Evolutionary conservation across 2,329 filamentous ascomycete genomes (phyloP).

Genomic region (Scedosporium boydii): DNA sequence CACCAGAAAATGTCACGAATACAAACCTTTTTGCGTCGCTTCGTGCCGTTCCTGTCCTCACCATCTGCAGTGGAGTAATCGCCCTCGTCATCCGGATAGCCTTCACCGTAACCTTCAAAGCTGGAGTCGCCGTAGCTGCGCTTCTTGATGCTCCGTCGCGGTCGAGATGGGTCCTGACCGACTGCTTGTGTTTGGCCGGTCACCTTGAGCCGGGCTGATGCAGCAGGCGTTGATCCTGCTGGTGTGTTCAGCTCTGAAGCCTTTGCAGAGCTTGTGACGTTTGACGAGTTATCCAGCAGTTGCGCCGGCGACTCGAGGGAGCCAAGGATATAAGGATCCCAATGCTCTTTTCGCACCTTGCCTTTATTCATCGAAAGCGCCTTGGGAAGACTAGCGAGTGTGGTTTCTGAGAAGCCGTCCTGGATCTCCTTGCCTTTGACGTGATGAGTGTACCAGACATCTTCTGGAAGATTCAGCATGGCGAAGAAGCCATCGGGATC

Average conservation of each 20-base stretch:
- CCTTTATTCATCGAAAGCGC: constrained; percentile 51
- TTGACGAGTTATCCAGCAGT: constrained; percentile 1
- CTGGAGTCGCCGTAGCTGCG: constrained; percentile 66
- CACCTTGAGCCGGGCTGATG: constrained; percentile 26
- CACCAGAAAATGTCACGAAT: constrained; percentile 14
- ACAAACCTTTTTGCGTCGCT: constrained; percentile 57
- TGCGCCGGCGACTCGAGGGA: constrained; percentile 4
- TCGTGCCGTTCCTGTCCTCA: constrained; percentile 48
- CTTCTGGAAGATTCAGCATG: constrained; percentile 40
- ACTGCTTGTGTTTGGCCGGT: constrained; percentile 20
- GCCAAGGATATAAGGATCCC: constrained; percentile 12
- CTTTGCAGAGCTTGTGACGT: constrained; percentile 28
- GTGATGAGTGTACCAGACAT: constrained; percentile 46
- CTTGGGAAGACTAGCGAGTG: constrained; percentile 33
- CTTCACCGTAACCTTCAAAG: constrained; percentile 66
- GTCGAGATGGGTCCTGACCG: constrained; percentile 40
- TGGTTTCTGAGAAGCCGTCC: constrained; percentile 38
- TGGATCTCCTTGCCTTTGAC: constrained; percentile 46
- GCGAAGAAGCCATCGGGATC: constrained; percentile 42
- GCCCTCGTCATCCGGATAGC: constrained; percentile 59
- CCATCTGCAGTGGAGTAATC: constrained; percentile 67
- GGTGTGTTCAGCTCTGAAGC: constrained; percentile 46
- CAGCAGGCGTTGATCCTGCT: constrained; percentile 22
- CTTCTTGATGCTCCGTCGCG: constrained; percentile 61
- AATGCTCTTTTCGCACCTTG: constrained; percentile 11